A percentile compares a stretch with the other conserved stretches of the same genome.
phyloP scores from a whole-genome alignment of 2,329 filamentous ascomycete species.

The Aspergillus novofumigatus region DNA sequence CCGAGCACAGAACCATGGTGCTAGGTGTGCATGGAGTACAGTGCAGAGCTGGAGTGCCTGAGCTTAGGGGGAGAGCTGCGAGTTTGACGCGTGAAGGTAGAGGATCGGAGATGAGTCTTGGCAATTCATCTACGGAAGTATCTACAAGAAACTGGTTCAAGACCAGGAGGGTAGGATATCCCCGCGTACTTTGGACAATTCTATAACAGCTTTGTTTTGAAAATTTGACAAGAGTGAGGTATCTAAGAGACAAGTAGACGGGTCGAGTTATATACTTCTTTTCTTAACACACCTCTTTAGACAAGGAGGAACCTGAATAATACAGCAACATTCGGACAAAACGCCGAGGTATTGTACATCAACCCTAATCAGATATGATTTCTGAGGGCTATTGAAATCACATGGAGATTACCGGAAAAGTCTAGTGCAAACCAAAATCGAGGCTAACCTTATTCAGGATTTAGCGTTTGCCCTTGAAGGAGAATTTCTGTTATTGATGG shows the following conservation, averaged over 20 bases:
- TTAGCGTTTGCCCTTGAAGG: conserved; percentile 12
- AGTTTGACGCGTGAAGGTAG: neutral
- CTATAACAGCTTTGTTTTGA: neutral
- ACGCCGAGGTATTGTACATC: neutral
- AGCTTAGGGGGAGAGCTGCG: conserved; percentile 10
- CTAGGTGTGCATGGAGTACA: conserved; percentile 9
- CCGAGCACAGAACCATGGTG: conserved; percentile 26
- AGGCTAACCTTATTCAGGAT: conserved; percentile 9
- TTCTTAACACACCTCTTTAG: neutral
- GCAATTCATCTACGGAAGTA: neutral
- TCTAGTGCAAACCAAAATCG: conserved; percentile 13
- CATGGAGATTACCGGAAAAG: conserved; percentile 14
- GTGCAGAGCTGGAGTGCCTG: conserved; percentile 5
- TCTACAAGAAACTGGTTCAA: neutral
- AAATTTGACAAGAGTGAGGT: neutral
- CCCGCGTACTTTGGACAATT: neutral
- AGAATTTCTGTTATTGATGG: conserved; percentile 27
- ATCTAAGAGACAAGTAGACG: neutral
- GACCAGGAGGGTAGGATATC: neutral
- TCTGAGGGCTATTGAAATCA: conserved; percentile 18
- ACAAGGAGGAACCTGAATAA: neutral
- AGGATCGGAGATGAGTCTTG: neutral
- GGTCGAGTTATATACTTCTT: neutral
- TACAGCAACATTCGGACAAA: neutral
- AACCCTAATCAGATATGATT: conserved; percentile 21